These are phyloP conservation scores for Pistacia atlantica DNA, from an alignment of 345 rosid species.

Conservation along the genomic window DNA sequence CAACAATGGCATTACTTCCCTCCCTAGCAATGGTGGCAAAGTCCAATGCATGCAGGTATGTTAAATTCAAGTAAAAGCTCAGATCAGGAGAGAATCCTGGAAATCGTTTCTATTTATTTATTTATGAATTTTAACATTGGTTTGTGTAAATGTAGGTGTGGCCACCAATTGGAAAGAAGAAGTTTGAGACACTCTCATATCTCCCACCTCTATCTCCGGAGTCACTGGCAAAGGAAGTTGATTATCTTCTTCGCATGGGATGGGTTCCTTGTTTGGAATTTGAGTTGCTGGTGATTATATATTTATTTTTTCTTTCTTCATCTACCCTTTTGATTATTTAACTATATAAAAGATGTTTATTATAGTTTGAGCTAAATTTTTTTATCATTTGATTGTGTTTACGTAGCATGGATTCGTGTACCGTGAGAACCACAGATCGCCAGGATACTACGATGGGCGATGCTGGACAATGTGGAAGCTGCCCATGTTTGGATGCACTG, in stretches of 20 bases:
- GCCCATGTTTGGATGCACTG: slow-evolving; percentile 56
- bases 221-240: slow-evolving; percentile 41
- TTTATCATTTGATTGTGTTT: too few species aligned
- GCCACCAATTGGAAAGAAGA: slow-evolving; percentile 32
- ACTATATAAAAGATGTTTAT: too few species aligned
- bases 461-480: slow-evolving; percentile 65
- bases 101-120: background rate
- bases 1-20: slow-evolving; percentile 34
- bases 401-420: slow-evolving; percentile 35
- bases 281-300: slow-evolving; percentile 35
- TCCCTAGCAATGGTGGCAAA: slow-evolving; percentile 39
- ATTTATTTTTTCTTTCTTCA: background rate
- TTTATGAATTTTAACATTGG: too few species aligned
- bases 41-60: slow-evolving; percentile 39
- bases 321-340: too few species aligned
- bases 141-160: slow-evolving; percentile 27
- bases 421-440: slow-evolving; percentile 38
- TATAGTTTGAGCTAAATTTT: too few species aligned
- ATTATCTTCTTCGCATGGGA: slow-evolving; percentile 50
- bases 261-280: slow-evolving; percentile 76
- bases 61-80: too few species aligned
- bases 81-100: too few species aligned
- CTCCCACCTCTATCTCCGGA: slow-evolving; percentile 35
- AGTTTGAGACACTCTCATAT: slow-evolving; percentile 47
- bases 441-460: slow-evolving; percentile 51